Evolutionary conservation across 2,329 filamentous ascomycete species (phyloP), one percentile per base, ranked within the genome.

Genomic region (Trichoderma sp.): DNA sequence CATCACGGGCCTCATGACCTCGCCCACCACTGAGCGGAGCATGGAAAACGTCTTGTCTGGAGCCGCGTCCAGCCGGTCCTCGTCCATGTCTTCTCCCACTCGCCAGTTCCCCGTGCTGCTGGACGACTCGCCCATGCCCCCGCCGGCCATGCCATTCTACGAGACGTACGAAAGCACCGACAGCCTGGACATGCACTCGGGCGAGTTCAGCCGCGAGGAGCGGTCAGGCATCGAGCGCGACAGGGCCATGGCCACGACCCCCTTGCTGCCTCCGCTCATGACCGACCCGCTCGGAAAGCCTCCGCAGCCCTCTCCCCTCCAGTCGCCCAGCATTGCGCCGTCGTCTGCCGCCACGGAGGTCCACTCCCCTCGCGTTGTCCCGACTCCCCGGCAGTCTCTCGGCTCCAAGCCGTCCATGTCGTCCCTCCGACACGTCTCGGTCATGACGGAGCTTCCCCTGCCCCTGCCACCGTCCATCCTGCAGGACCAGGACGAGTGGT

Each of bases 201-300:
- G 89, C 86, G 78, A 80, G 8, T 75, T 79, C 30, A 76, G 78
- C 61, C 75, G 74, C 73, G 84, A 77, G 71, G 83, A 81, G 70
- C 83, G 80, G 75, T 83, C 76, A 78, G 89, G 76, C 80, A 88
- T 82, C 81, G 89, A 83, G 82, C 90, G 82, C 79, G 90, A 82
- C 83, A 86, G 88, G 63, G 82, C 83, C 57, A 78, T 93, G 75
- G 92, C 93, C 0, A 92, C 92, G 4, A 98, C 95, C 3, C 95
- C 95, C 50, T 86, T 98, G 8, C 86, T 98, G 2, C 95, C 95
- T 8, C 95, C 95, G 0, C 86, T 96, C 43, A 88, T 97, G 84
- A 90, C 88, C 32, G 87, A 88, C 70, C 82, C 85, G 26, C 82
- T 86, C 39, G 81, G 84, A 58, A 81, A 88, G 55, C 86, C 89